Base-by-base conservation (phyloP, 768 basidiomycete species). In the Leccinum subgranulosum region DNA sequence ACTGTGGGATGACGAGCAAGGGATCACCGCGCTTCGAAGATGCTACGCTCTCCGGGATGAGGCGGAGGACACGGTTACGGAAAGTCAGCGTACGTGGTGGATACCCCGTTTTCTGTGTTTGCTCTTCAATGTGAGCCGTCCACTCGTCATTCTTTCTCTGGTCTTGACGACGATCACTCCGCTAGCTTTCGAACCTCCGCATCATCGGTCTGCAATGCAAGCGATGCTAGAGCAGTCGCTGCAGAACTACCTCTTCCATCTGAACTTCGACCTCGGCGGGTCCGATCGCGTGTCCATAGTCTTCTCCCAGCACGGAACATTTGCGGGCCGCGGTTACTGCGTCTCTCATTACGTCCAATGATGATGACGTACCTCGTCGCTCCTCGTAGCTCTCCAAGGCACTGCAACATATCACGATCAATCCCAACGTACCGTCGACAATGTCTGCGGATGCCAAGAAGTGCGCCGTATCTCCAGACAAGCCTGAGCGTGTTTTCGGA, bases 231-330 rank as follows among this genome's bases (percentile, higher is more conserved):
- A 88, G 53, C 83, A 90, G 51, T 92, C 89, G 1, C 74, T 88
- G 33, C 79, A 88, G 70, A 87, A 76, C 53, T 92, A 82, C 87
- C 88, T 6, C 81, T 92, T n/a, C 85, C 90, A 0, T 84, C 83
- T 0, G 88, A 90, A 51, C 77, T 90, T 19, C 82, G 84, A 6
- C 79, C 79, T 23, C 84, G 77, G 51, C n/a, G 87, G 17, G 68
- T 79, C 46, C 81, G 87, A 34, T 87, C 86, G 1, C 80, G 88
- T 14, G 89, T 85, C 0, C 78, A 81, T 27, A 91, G 90, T 25
- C 79, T 90, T 17, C 76, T 87, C 0, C 87, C 87, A 5, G 49
- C 0, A 72, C 78, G 0, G 78, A 83, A 39, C 69, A 76, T 45
- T 58, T 69, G 1, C 75, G 70, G 1, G 66, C 71, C 0, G 65